Evolutionary conservation across 768 basidiomycete species (phyloP), one percentile per base, ranked within the genome.

Genomic region (Hortiboletus flavorubellus): DNA sequence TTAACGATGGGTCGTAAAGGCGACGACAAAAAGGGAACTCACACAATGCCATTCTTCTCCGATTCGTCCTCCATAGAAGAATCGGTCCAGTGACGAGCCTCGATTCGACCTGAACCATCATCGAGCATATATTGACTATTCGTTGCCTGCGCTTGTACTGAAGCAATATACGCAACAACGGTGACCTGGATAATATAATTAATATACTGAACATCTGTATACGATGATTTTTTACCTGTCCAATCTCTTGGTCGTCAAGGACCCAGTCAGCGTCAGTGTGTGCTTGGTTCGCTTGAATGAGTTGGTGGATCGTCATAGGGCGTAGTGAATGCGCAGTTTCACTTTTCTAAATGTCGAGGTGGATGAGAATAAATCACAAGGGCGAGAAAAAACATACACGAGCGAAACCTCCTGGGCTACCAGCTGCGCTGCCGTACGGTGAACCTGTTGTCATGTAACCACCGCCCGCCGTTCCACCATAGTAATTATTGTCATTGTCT

Each of bases 221-320:
- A 21, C 2, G 9, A 18, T 10, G 2, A 8, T 2, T 33, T 60
- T 75, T 57, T 59, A 91, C 95, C 70, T 92, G 91, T 46, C 89
- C 89, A 54, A 94, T 77, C 58, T 94, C 89, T 5, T 78, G 72
- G 30, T 85, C 88, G 54, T 93, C 93, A 34, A 98, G 76, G 55
- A 78, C 78, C 85, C 93, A 97, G 54, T 95, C 92, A 2, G 91
- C 87, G 61, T 98, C 95, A 1, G 87, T 78, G 66, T 96, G 91
- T 6, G 86, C 79, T 75, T 95, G 93, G n/a, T 74, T 78, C 2
- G 94, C 89, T 60, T 81, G 80, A 35, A 76, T 67, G 43, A 97
- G 77, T 66, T 96, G 93, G 49, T 82, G 79, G 62, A 89, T 80
- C 4, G 88, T 92, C 48, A 92, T 80, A 4, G 93, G 91, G 35